Conservation (phyloP, 2,329 filamentous ascomycete genomes). For the Fusarium graminum region DNA sequence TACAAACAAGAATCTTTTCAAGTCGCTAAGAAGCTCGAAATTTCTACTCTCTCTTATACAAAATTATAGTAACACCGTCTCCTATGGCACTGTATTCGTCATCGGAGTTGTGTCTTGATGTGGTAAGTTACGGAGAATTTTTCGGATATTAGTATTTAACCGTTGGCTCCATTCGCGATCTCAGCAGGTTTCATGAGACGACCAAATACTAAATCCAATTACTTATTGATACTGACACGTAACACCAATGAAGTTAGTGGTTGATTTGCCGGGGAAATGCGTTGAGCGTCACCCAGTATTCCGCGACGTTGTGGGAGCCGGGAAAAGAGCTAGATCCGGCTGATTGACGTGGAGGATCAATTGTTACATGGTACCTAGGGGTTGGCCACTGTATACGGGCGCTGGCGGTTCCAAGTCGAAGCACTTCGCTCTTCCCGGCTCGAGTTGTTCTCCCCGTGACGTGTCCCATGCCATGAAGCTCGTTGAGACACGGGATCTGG, state of each 20-base stretch:
- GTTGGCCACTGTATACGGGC: neutral
- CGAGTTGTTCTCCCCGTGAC: neutral
- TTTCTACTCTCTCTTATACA: slow-evolving; percentile 12
- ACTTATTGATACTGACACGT: too few relatives aligned
- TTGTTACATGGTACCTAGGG: neutral
- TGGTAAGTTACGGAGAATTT: slow-evolving; percentile 40
- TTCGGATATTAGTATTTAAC: slow-evolving; percentile 26
- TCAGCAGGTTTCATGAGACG: neutral
- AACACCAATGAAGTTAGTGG: too few relatives aligned
- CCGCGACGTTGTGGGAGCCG: neutral
- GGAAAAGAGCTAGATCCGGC: neutral
- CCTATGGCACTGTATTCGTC: slow-evolving; percentile 29
- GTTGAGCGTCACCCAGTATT: neutral
- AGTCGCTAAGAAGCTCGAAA: too few relatives aligned
- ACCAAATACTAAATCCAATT: too few relatives aligned
- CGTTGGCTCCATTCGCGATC: neutral
- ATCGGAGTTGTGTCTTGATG: slow-evolving; percentile 40
- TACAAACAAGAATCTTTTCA: too few relatives aligned
- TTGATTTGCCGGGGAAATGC: neutral
- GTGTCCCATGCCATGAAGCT: neutral
- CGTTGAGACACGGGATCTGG: neutral
- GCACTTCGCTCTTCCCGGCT: neutral
- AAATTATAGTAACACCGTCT: slow-evolving; percentile 1
- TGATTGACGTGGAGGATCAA: neutral
- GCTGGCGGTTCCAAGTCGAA: neutral